These are phyloP conservation scores for Chamaecrista fasciculata DNA, from an alignment of 306 rosid genomes.

Conservation along the genomic window DNA sequence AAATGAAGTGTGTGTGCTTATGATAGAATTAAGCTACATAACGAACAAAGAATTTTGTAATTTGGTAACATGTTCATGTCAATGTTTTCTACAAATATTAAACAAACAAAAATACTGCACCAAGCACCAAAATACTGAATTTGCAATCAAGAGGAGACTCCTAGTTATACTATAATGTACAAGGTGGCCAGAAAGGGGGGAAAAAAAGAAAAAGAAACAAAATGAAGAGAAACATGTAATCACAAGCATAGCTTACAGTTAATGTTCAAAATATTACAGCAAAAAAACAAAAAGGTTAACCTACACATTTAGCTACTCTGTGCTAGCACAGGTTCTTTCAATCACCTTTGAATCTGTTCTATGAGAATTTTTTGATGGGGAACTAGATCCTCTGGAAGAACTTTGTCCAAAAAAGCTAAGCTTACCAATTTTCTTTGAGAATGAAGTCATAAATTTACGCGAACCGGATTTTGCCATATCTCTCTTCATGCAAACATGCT, in stretches of 20 bases:
- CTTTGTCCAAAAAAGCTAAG: conserved; percentile 73
- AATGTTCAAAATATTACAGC: conserved; percentile 28
- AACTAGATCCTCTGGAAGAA: conserved; percentile 86
- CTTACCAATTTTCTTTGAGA: conserved; percentile 79
- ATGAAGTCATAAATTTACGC: conserved; percentile 80
- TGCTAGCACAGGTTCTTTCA: conserved; percentile 96
- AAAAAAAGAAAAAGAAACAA: conserved; percentile 24
- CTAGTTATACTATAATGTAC: conserved; percentile 42
- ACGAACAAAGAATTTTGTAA: neutral
- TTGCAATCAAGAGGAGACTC: conserved; percentile 42
- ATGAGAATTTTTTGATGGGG: conserved; percentile 86
- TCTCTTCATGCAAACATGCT: conserved; percentile 98
- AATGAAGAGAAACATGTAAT: conserved; percentile 31
- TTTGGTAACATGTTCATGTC: conserved; percentile 18
- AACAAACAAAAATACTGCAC: conserved; percentile 31
- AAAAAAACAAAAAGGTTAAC: conserved; percentile 5
- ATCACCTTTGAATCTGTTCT: conserved; percentile 93
- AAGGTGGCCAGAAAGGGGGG: conserved; percentile 35
- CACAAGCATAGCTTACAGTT: conserved; percentile 50
- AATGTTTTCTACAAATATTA: conserved; percentile 22
- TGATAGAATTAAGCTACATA: neutral
- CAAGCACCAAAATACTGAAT: conserved; percentile 39
- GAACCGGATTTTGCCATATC: conserved; percentile 90
- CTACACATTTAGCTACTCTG: conserved; percentile 56
- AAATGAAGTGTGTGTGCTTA: too few species aligned